A percentile compares a stretch with the other conserved stretches of the same genome.
Conservation (phyloP, 768 basidiomycete species). For the Naganishia kalamii region DNA sequence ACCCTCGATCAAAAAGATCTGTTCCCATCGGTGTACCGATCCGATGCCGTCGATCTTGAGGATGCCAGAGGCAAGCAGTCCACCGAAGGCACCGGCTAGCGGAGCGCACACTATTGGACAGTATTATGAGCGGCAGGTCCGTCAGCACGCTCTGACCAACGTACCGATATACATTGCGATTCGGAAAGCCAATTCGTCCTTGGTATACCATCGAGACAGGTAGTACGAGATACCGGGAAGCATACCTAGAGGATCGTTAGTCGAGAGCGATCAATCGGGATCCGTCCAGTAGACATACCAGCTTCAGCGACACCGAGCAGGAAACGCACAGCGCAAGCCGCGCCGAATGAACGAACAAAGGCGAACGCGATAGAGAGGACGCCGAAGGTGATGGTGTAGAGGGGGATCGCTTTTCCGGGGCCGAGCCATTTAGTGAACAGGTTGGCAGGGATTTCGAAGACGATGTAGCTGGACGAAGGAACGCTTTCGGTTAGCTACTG, state of each 20-base stretch:
- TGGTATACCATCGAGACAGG: slow-evolving; percentile 23
- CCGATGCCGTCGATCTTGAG: slow-evolving; percentile 21
- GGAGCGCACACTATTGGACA: slow-evolving; percentile 19
- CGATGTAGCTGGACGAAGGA: neutral
- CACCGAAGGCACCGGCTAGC: slow-evolving; percentile 23
- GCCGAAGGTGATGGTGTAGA: slow-evolving; percentile 20
- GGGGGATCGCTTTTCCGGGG: slow-evolving; percentile 18
- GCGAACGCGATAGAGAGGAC: slow-evolving; percentile 19
- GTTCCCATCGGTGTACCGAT: slow-evolving; percentile 16
- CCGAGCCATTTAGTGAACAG: slow-evolving; percentile 23
- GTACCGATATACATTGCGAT: slow-evolving; percentile 14
- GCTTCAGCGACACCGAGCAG: slow-evolving; percentile 19
- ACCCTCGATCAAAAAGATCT: slow-evolving; percentile 24
- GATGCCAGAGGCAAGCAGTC: slow-evolving; percentile 32
- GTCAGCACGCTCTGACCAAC: no score
- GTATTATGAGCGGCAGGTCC: no score
- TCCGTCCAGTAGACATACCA: neutral
- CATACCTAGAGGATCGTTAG: neutral
- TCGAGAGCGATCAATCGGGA: no score
- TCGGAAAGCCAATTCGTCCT: slow-evolving; percentile 14
- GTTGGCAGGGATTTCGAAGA: slow-evolving; percentile 19
- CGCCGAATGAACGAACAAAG: slow-evolving; percentile 1
- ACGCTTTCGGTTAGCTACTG: no score
- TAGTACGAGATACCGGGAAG: slow-evolving; percentile 23
- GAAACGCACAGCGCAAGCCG: slow-evolving; percentile 18